Evolutionary conservation across 805 yeast genomes (phyloP).

Genomic region (Candida suzukii): DNA sequence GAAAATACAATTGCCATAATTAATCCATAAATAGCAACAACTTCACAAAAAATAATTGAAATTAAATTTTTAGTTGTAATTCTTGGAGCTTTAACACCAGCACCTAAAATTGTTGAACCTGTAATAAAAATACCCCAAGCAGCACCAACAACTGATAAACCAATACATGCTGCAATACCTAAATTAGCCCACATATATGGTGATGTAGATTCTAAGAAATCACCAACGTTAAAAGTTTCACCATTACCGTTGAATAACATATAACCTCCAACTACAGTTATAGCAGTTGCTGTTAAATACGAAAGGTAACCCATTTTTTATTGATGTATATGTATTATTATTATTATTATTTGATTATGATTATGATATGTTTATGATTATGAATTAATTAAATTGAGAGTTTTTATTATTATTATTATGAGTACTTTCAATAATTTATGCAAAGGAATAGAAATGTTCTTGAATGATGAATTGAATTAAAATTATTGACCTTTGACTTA

Average conservation of each 20-base stretch:
- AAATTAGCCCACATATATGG: constrained; percentile 96
- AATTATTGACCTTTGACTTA: no score
- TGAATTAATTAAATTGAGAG: no score
- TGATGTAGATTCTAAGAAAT: constrained; percentile 74
- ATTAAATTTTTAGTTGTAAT: constrained; percentile 96
- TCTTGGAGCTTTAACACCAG: constrained; percentile 96
- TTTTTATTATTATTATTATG: no score
- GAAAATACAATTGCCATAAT: constrained; percentile 97
- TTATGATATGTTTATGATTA: background rate
- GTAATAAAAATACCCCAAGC: constrained; percentile 99
- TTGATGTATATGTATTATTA: background rate
- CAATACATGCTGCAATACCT: constrained; percentile 88
- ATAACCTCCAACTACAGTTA: constrained; percentile 32
- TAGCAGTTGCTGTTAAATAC: constrained; percentile 20
- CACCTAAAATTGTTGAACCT: constrained; percentile 91
- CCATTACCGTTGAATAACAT: constrained; percentile 89
- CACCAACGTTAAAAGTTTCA: constrained; percentile 86
- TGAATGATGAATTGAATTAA: no score
- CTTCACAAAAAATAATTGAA: constrained; percentile 97
- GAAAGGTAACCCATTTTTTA: constrained; percentile 15
- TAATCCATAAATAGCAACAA: constrained; percentile 95
- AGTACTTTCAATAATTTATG: no score
- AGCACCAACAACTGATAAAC: constrained; percentile 92
- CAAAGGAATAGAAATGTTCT: no score
- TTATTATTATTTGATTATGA: background rate